Evolutionary conservation across 805 yeast genomes (phyloP).

Genomic region (Wickerhamiella hasegawae): DNA sequence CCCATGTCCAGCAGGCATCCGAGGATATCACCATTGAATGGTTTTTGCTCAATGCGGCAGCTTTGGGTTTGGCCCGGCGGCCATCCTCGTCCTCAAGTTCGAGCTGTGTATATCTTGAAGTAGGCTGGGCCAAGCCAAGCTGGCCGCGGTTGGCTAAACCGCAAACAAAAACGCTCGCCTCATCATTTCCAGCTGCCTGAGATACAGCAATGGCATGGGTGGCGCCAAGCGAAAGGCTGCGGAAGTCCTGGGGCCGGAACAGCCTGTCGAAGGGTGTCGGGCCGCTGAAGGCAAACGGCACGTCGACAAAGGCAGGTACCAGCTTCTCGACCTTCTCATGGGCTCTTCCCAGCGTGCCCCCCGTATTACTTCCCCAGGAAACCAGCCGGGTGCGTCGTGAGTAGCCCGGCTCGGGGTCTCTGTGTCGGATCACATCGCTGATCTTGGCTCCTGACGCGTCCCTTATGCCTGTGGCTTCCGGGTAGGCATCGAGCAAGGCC

Average conservation of each 20-base stretch:
- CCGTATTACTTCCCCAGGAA: conserved; percentile 7
- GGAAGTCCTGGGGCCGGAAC: conserved; percentile 2
- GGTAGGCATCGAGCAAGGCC: conserved; percentile 9
- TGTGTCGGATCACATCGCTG: conserved; percentile 9
- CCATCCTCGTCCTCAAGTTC: not conserved
- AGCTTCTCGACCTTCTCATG: not conserved
- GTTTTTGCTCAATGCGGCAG: conserved; percentile 7
- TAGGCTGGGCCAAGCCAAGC: not conserved
- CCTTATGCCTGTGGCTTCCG: conserved; percentile 9
- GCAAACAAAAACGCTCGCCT: not conserved
- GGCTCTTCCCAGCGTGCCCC: not conserved
- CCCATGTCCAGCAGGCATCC: conserved; percentile 13
- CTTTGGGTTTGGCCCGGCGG: conserved; percentile 1
- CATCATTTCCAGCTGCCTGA: not conserved
- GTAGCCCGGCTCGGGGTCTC: conserved; percentile 3
- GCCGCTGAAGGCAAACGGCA: not conserved
- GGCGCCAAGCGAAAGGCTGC: conserved; percentile 1
- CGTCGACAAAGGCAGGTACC: conserved; percentile 1
- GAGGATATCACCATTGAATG: conserved; percentile 11
- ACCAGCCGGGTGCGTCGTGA: conserved; percentile 4
- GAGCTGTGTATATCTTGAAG: not conserved
- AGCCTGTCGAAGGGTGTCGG: not conserved
- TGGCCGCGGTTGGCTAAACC: not conserved
- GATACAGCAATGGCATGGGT: conserved; percentile 3
- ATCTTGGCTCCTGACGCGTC: conserved; percentile 9